Conservation (phyloP, 2,329 filamentous ascomycete species). For the Fusarium nygamai region DNA sequence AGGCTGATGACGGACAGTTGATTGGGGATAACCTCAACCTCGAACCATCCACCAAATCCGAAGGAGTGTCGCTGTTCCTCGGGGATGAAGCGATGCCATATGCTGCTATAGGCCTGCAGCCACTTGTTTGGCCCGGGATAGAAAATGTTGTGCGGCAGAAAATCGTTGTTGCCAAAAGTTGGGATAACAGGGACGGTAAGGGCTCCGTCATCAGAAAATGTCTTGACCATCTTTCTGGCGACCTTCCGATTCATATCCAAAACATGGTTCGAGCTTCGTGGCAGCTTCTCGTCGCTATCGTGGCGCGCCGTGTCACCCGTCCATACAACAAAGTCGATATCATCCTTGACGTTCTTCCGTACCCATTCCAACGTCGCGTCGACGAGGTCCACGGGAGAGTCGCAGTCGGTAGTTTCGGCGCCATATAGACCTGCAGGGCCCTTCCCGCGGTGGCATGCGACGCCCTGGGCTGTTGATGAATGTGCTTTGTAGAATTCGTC, state of each 20-base stretch:
- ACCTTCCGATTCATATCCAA: conserved; percentile 79
- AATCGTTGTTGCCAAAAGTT: conserved; percentile 96
- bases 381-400: conserved; percentile 81
- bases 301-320: conserved; percentile 91
- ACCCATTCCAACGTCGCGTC: conserved; percentile 95
- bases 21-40: conserved; percentile 87
- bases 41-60: conserved; percentile 93
- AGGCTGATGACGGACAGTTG: conserved; percentile 90
- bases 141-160: conserved; percentile 96
- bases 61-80: conserved; percentile 93
- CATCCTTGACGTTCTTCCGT: conserved; percentile 76
- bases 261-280: conserved; percentile 81
- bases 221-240: conserved; percentile 78
- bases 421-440: conserved; percentile 85
- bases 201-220: conserved; percentile 70
- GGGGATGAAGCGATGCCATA: conserved; percentile 90
- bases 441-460: conserved; percentile 81
- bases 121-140: conserved; percentile 85
- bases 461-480: conserved; percentile 72
- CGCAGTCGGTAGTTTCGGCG: conserved; percentile 87
- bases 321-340: conserved; percentile 91
- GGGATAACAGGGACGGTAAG: conserved; percentile 84
- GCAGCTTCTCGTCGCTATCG: conserved; percentile 84
- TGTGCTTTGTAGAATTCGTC: conserved; percentile 87
- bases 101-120: conserved; percentile 77